Evolutionary conservation across 176 grass and related monocot genomes (phyloP).

Genomic region (Pontederia paniculata): DNA sequence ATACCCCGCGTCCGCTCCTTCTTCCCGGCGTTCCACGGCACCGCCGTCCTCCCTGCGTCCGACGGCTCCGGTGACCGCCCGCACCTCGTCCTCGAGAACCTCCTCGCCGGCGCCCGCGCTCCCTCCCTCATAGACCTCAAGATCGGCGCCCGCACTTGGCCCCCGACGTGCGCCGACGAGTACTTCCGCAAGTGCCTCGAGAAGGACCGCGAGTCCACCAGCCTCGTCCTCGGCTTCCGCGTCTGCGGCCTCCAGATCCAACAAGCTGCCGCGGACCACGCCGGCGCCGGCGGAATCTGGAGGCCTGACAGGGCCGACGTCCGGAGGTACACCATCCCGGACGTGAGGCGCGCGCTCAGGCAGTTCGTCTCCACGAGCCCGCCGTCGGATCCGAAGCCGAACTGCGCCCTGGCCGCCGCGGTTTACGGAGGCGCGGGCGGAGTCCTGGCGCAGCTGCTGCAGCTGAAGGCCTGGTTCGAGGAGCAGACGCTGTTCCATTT

Average conservation of each 20-base stretch:
- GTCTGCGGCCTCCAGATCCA: slow-evolving; percentile 40
- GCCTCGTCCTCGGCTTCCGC: slow-evolving; percentile 40
- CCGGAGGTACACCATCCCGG: slow-evolving; percentile 29
- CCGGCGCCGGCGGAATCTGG: slow-evolving; percentile 24
- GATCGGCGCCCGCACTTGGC: neutral
- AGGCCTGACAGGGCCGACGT: slow-evolving; percentile 29
- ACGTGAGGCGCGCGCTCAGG: slow-evolving; percentile 40
- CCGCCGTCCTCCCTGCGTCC: too few relatives aligned
- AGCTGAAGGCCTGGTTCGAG: slow-evolving; percentile 81
- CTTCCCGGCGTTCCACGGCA: too few relatives aligned
- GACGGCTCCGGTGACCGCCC: too few relatives aligned
- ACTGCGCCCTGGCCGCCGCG: slow-evolving; percentile 34
- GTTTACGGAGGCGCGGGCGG: slow-evolving; percentile 47
- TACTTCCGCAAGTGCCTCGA: slow-evolving; percentile 55
- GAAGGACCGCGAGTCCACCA: slow-evolving; percentile 55
- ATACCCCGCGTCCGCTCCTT: neutral
- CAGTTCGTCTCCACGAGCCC: slow-evolving; percentile 35
- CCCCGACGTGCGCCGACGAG: slow-evolving; percentile 19
- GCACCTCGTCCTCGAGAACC: too few relatives aligned
- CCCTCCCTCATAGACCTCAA: too few relatives aligned
- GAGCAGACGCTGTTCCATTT: slow-evolving; percentile 78
- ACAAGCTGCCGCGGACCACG: neutral
- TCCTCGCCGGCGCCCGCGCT: too few relatives aligned
- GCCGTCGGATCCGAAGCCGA: slow-evolving; percentile 13
- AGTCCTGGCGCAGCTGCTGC: slow-evolving; percentile 52